Percentiles rank a stretch among this genome's conserved stretches.
Evolutionary conservation across 1,284 basidiomycete species (phyloP).

Genomic region (Sporisorium reilianum): DNA sequence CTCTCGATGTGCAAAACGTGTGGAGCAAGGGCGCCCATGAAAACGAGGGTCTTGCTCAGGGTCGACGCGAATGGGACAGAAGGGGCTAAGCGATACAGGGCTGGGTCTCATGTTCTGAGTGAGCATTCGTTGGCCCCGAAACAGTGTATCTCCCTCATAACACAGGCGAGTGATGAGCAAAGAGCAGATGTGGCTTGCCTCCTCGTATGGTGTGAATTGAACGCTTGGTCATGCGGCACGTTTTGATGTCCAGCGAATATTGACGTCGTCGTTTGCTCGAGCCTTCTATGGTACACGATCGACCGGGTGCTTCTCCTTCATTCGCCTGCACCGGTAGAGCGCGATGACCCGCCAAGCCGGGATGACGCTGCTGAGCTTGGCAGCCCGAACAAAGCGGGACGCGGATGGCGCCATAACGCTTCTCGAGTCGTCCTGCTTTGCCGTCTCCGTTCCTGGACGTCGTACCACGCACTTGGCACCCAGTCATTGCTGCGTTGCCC

Average conservation of each 20-base stretch:
- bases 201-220: background rate
- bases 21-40: background rate
- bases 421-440: too few species aligned
- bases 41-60: constrained; percentile 2
- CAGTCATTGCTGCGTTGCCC: background rate
- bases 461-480: too few species aligned
- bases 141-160: too few species aligned
- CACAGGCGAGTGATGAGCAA: background rate
- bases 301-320: background rate
- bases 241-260: too few species aligned
- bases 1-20: background rate
- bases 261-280: too few species aligned
- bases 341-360: background rate
- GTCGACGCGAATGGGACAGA: background rate
- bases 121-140: background rate
- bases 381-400: too few species aligned
- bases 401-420: too few species aligned
- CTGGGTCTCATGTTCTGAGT: background rate
- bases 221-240: background rate
- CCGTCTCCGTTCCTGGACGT: too few species aligned
- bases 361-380: background rate
- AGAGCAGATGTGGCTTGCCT: background rate
- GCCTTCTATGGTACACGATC: background rate
- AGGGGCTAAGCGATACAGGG: background rate
- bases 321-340: too few species aligned